Percentiles rank a stretch among this genome's conserved stretches.
phyloP scores from a whole-genome alignment of 2,329 filamentous ascomycete species.

The Colletotrichum melonis region DNA sequence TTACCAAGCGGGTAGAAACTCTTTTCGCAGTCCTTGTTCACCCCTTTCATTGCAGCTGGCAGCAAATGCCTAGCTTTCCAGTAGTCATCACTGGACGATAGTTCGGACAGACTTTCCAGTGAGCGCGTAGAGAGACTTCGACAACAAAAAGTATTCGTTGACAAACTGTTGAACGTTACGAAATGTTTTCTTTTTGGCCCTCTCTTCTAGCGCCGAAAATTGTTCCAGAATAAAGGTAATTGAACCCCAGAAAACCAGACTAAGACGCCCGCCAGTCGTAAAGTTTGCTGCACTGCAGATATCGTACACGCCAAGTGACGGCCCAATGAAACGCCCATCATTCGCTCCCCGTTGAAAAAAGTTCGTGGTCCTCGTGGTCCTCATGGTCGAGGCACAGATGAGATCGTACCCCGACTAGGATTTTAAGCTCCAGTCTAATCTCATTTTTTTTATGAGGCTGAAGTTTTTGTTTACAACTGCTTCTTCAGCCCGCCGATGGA shows the following conservation, averaged over 20 bases:
- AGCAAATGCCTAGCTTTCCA: not conserved
- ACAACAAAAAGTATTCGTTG: not conserved
- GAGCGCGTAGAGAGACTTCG: not conserved
- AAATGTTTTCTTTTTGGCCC: not conserved
- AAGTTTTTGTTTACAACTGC: slow-evolving; percentile 31
- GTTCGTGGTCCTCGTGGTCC: not conserved
- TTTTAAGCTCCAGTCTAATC: not conserved
- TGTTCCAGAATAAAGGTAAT: slow-evolving; percentile 20
- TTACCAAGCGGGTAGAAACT: slow-evolving; percentile 9
- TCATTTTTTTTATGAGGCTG: not conserved
- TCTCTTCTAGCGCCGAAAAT: slow-evolving; percentile 7
- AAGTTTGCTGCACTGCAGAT: not conserved
- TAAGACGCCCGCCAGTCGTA: slow-evolving; percentile 3
- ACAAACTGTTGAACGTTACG: not conserved
- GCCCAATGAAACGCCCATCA: not conserved
- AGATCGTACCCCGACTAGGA: not conserved
- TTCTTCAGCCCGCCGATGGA: slow-evolving; percentile 46
- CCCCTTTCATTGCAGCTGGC: not conserved
- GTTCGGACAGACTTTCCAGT: not conserved
- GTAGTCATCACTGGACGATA: not conserved
- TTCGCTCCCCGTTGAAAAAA: not conserved
- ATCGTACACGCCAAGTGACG: not conserved
- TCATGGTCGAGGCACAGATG: not conserved
- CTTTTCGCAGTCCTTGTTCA: not conserved
- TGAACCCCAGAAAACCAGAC: not conserved